Evolutionary conservation across 768 basidiomycete species (phyloP).

Genomic region (Glaciozyma martinii): DNA sequence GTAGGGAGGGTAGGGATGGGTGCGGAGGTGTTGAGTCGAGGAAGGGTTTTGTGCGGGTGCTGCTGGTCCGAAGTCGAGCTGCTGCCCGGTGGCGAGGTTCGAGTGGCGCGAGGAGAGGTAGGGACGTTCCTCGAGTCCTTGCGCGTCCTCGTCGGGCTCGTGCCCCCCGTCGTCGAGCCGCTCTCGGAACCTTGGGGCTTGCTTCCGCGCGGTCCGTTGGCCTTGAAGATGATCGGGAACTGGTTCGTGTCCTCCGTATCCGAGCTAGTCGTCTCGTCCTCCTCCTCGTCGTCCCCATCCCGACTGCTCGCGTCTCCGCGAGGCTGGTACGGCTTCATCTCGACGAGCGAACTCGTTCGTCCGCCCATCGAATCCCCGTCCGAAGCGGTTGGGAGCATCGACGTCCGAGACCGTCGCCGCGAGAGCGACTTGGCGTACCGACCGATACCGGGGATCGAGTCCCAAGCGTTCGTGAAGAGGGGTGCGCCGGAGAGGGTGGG

Average conservation of each 20-base stretch:
- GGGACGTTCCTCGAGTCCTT: constrained; percentile 24
- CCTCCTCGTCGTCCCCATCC: constrained; percentile 30
- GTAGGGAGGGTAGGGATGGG: constrained; percentile 1
- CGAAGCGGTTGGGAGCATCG: not conserved
- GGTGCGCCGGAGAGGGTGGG: not conserved
- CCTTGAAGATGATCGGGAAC: constrained; percentile 15
- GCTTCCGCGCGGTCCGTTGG: not conserved
- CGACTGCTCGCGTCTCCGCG: constrained; percentile 16
- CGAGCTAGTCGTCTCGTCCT: constrained; percentile 14
- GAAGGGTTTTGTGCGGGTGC: not conserved
- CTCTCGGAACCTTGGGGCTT: not conserved
- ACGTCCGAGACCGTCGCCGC: not conserved
- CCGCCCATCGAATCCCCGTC: not conserved
- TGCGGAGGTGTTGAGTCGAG: constrained; percentile 1
- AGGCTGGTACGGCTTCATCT: not conserved
- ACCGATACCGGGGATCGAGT: constrained; percentile 67
- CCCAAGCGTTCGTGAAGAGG: constrained; percentile 72
- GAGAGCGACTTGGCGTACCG: constrained; percentile 51
- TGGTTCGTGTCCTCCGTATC: constrained; percentile 29
- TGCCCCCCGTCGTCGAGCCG: not conserved
- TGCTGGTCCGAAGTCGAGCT: not conserved
- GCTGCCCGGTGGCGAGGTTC: not conserved
- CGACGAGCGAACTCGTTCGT: constrained; percentile 4
- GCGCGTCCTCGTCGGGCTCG: constrained; percentile 23
- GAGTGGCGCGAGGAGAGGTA: constrained; percentile 23